These are phyloP conservation scores for Penicillium psychrosexuale DNA, from an alignment of 2,329 filamentous ascomycete genomes.

Conservation along the genomic window DNA sequence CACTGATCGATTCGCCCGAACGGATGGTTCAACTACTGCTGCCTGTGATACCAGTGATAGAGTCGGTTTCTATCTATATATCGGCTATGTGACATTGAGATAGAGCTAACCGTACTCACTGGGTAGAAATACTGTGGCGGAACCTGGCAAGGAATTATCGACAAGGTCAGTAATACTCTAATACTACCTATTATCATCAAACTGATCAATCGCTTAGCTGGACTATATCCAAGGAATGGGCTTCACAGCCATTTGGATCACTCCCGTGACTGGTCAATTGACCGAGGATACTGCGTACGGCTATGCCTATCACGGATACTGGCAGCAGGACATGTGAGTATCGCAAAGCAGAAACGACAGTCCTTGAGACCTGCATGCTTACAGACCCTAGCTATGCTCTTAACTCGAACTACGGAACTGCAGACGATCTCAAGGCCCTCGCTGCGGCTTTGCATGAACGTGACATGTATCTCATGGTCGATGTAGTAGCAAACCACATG, in stretches of 20 bases:
- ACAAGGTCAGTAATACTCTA: slow-evolving; percentile 22
- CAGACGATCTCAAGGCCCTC: slow-evolving; percentile 57
- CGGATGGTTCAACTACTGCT: slow-evolving; percentile 39
- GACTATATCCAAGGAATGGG: slow-evolving; percentile 51
- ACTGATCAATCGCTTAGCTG: slow-evolving; percentile 28
- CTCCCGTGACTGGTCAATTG: slow-evolving; percentile 44
- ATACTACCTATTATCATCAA: too few species aligned
- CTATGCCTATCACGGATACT: slow-evolving; percentile 51
- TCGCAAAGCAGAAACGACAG: not conserved
- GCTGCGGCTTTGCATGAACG: slow-evolving; percentile 54
- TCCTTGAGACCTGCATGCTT: not conserved
- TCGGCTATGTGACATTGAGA: not conserved
- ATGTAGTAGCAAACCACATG: slow-evolving; percentile 46
- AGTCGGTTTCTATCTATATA: slow-evolving; percentile 11
- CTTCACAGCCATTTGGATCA: slow-evolving; percentile 52
- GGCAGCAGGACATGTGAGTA: slow-evolving; percentile 47
- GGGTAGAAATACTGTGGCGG: slow-evolving; percentile 41
- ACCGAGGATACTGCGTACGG: slow-evolving; percentile 36
- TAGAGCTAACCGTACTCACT: not conserved
- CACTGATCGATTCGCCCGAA: slow-evolving; percentile 46
- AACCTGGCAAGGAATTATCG: slow-evolving; percentile 48
- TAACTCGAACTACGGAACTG: slow-evolving; percentile 59
- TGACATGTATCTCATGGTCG: slow-evolving; percentile 61
- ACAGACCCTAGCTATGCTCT: slow-evolving; percentile 42
- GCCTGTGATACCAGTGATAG: slow-evolving; percentile 27